Conservation (phyloP, 2,329 filamentous ascomycete genomes). For the Rutstroemia sydowiana region DNA sequence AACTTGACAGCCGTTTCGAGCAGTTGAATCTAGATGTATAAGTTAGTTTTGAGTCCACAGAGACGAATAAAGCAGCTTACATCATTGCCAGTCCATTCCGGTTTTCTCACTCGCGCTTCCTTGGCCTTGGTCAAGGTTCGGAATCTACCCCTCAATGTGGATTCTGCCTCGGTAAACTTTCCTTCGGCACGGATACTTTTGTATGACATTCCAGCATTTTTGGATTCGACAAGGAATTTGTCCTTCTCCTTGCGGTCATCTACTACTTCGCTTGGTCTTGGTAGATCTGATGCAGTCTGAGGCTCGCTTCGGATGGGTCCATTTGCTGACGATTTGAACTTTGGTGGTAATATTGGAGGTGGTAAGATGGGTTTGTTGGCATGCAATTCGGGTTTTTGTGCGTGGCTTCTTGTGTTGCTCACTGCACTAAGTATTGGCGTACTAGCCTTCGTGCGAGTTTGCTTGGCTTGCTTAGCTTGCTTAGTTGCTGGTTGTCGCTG, state of each 20-base stretch:
- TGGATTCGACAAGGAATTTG: slow-evolving; percentile 46
- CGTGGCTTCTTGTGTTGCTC: not conserved
- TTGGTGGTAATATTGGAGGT: not conserved
- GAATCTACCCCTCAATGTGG: slow-evolving; percentile 63
- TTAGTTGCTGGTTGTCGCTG: slow-evolving; percentile 6
- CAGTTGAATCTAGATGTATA: slow-evolving; percentile 35
- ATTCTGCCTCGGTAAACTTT: slow-evolving; percentile 57
- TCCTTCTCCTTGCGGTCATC: slow-evolving; percentile 33
- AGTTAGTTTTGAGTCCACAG: slow-evolving; percentile 1
- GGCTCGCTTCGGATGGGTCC: slow-evolving; percentile 1
- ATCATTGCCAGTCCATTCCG: slow-evolving; percentile 55
- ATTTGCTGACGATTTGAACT: not conserved
- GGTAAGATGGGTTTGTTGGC: not conserved
- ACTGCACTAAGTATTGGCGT: not conserved
- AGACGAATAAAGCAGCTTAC: slow-evolving; percentile 41
- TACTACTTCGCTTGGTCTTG: slow-evolving; percentile 1
- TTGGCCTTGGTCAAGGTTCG: slow-evolving; percentile 58
- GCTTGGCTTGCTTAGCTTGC: slow-evolving; percentile 5
- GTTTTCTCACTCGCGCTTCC: slow-evolving; percentile 55
- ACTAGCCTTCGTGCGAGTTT: slow-evolving; percentile 5
- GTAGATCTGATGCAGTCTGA: slow-evolving; percentile 4
- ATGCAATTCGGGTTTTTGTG: not conserved
- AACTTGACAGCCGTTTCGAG: slow-evolving; percentile 38
- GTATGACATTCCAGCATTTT: slow-evolving; percentile 53
- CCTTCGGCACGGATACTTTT: slow-evolving; percentile 51